phyloP scores from a whole-genome alignment of 805 yeast genomes.

The Groenewaldozyma salmanticensis region DNA sequence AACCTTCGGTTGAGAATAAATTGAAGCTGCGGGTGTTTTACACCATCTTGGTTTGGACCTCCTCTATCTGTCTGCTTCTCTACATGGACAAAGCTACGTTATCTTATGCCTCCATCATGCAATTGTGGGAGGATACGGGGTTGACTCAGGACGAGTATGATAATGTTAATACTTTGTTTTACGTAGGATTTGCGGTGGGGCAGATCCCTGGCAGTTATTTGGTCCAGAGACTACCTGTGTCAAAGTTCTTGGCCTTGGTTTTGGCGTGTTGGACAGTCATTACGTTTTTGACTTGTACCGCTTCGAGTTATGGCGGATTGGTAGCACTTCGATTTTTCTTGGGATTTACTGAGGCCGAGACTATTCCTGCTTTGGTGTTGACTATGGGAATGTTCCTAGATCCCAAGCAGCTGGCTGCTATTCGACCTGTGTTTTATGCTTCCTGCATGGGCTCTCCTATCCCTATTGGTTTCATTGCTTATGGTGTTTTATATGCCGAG shows the following conservation, averaged over 20 bases:
- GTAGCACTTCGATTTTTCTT: slow-evolving; percentile 38
- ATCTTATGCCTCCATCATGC: slow-evolving; percentile 33
- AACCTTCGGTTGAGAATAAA: slow-evolving; percentile 4
- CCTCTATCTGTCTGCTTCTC: slow-evolving; percentile 11
- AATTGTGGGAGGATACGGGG: slow-evolving; percentile 27
- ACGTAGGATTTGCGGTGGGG: slow-evolving; percentile 22
- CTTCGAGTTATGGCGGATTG: slow-evolving; percentile 36
- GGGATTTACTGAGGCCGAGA: slow-evolving; percentile 44
- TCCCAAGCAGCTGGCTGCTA: slow-evolving; percentile 31
- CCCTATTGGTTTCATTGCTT: slow-evolving; percentile 32
- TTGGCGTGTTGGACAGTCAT: slow-evolving; percentile 43
- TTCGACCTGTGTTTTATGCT: slow-evolving; percentile 36
- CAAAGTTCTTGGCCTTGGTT: slow-evolving; percentile 37
- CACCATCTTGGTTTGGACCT: slow-evolving; percentile 4
- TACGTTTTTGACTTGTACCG: slow-evolving; percentile 29
- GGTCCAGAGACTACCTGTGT: slow-evolving; percentile 47
- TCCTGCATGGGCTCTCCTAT: slow-evolving; percentile 24
- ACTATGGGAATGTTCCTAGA: slow-evolving; percentile 54
- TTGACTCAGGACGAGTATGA: slow-evolving; percentile 8
- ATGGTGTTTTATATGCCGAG: slow-evolving; percentile 28
- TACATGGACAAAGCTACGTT: slow-evolving; percentile 36
- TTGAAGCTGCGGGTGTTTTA: slow-evolving; percentile 5
- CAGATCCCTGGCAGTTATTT: slow-evolving; percentile 28
- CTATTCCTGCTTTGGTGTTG: slow-evolving; percentile 50
- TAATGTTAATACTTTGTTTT: slow-evolving; percentile 18